Percentiles rank a stretch among this genome's conserved stretches.
Evolutionary conservation across 768 basidiomycete genomes (phyloP).

Genomic region (Auricularia sp.): DNA sequence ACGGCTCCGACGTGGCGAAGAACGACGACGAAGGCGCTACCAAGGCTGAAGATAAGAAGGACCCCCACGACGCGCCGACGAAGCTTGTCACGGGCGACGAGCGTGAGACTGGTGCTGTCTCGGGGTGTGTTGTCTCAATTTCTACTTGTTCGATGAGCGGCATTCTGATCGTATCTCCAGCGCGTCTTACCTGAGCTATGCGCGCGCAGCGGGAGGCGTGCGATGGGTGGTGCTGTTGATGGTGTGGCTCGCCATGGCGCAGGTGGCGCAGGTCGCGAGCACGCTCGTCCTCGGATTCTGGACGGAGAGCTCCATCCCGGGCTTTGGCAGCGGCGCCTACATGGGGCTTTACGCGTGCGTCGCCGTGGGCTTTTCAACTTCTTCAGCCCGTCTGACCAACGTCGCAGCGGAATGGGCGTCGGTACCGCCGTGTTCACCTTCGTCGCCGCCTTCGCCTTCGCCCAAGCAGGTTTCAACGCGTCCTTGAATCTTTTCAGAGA

Average conservation of each 20-base stretch:
- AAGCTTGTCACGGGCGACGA: constrained; percentile 33
- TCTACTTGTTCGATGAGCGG: too few relatives aligned
- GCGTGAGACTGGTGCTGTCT: constrained; percentile 43
- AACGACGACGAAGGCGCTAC: constrained; percentile 18
- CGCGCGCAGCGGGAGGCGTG: constrained; percentile 38
- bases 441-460: constrained; percentile 29
- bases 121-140: constrained; percentile 16
- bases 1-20: constrained; percentile 4
- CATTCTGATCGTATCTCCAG: neutral
- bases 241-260: constrained; percentile 33
- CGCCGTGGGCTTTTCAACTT: neutral
- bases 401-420: neutral
- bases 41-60: constrained; percentile 7
- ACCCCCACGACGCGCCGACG: constrained; percentile 5
- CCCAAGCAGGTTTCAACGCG: constrained; percentile 34
- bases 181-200: constrained; percentile 40
- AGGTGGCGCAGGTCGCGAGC: constrained; percentile 49
- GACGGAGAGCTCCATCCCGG: constrained; percentile 46
- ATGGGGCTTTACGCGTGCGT: constrained; percentile 43
- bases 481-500: constrained; percentile 38
- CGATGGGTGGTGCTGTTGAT: constrained; percentile 36
- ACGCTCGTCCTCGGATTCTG: constrained; percentile 68
- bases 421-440: neutral
- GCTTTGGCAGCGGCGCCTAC: constrained; percentile 53
- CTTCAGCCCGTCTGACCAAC: neutral